Base-by-base conservation (phyloP, 768 basidiomycete species). In the Piloderma croceum region DNA sequence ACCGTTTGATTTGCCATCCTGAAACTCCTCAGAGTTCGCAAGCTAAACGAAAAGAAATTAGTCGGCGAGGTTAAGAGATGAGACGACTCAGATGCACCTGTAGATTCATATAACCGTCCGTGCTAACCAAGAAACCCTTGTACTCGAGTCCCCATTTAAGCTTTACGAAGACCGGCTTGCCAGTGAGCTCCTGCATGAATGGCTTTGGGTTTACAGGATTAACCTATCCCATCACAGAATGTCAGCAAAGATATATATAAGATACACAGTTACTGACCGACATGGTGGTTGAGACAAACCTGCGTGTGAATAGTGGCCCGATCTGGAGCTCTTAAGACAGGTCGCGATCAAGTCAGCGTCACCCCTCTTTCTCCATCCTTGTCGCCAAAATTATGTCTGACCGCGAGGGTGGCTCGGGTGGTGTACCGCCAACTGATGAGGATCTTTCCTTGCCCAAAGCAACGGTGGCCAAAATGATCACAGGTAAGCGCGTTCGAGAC, bases 81-180 rank as follows among this genome's bases (percentile, higher is more conserved):
- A 24, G 25, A 36, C n/a, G 24, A 10, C n/a, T 24, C 44, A 24
- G 24, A 60, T 69, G 45, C 53, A 90, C 94, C 74, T 99, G 96
- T 34, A 99, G 78, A 63, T 99, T 99, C 96, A 98, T 98, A 69
- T 96, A 99, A 10, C 90, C 90, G 64, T 99, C 96, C 6, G 96
- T 97, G 56, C 90, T 93, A 50, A 99, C 96, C 48, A 99, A 76
- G 70, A 96, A 99, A 31, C 96, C 96, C 70, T 92, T 96, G 75
- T 98, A 98, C 59, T 98, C 92, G 37, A 97, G 74, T 46, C 96
- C 96, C 96, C 96, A 99, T 70, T 99, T 99, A 57, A 99, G 78
- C 45, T 81, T 79, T 47, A 98, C 96, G 57, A 81, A 88, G 33
- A 98, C 90, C 27, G 86, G 83, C 71, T 99, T 97, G 48, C 96